These are phyloP conservation scores for Phoenix dactylifera DNA, from an alignment of 176 grass and related monocot species.

Conservation along the genomic window DNA sequence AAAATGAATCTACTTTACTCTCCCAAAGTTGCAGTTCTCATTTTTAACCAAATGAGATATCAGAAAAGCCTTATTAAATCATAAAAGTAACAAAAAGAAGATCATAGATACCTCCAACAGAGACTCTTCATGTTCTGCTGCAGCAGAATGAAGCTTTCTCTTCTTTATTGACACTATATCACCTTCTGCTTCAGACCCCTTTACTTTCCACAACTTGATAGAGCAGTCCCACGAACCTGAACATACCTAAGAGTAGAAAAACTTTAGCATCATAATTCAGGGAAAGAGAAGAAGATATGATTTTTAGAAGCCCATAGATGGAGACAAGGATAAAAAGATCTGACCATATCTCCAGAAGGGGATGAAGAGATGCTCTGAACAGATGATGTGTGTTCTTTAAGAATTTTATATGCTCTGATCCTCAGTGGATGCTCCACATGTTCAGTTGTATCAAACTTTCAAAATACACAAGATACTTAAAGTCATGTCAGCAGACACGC, in stretches of 20 bases:
- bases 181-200: slow-evolving; percentile 58
- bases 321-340: no score
- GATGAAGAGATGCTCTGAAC: slow-evolving; percentile 68
- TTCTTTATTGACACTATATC: slow-evolving; percentile 74
- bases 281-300: neutral
- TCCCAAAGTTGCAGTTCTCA: no score
- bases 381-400: slow-evolving; percentile 57
- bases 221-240: slow-evolving; percentile 91
- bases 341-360: slow-evolving; percentile 61
- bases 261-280: neutral
- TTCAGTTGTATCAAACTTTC: slow-evolving; percentile 47
- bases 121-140: slow-evolving; percentile 53
- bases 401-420: slow-evolving; percentile 67
- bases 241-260: slow-evolving; percentile 53
- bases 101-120: slow-evolving; percentile 61
- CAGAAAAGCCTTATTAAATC: no score
- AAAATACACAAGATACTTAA: slow-evolving; percentile 17
- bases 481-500: slow-evolving; percentile 12
- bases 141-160: slow-evolving; percentile 59
- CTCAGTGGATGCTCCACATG: slow-evolving; percentile 34
- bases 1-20: no score
- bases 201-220: slow-evolving; percentile 76
- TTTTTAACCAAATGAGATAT: no score
- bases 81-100: slow-evolving; percentile 7
- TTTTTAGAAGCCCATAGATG: no score